Base-by-base conservation (phyloP, 108 stramenopile species). In the Skeletonema menzelii region DNA sequence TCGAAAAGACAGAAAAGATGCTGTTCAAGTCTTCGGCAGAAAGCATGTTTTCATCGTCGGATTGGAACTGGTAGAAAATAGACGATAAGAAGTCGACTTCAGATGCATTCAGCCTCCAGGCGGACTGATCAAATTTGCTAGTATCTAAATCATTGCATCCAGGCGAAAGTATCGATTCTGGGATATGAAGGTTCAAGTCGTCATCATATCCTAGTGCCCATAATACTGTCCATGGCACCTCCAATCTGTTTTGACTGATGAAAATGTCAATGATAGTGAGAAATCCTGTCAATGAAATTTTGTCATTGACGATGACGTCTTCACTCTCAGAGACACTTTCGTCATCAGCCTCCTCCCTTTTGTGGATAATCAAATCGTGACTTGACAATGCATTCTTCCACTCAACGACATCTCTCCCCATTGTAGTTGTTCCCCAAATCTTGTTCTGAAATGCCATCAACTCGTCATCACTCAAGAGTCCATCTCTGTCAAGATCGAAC, bases 251-350 rank as follows among this genome's bases (percentile, higher is more conserved):
- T 56, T 93, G 90, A 26, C 55, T 40, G 57, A 93, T 87, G 27
- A 91, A 93, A 30, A 91, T 86, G 73, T 93, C 92, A 67, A 91
- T 91, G 47, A 93, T 91, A 47, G 87, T 82, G 57, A 89, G 71
- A 70, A 93, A 93, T 15, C 92, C 92, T 8, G 75, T 79, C n/a
- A 85, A 73, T 0, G 92, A 91, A 59, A 93, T 89, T 67, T 88
- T 90, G 59, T 87, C 86, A 49, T 92, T 84, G 10, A 82, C 75
- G 13, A 89, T 62, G 12, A 89, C 82, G 15, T 77, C 83, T 58
- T 84, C 67, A 30, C 73, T 71, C 13, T 28, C 37, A 6, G n/a
- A 31, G 38, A 68, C 81, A 13, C 81, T 76, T 65, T 67, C 87
- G 82, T 62, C 80, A 14, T 70, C 79, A 7, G 14, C 28, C 19